Conservation (phyloP, 495 filamentous ascomycete genomes). For the Daldinia grandis region DNA sequence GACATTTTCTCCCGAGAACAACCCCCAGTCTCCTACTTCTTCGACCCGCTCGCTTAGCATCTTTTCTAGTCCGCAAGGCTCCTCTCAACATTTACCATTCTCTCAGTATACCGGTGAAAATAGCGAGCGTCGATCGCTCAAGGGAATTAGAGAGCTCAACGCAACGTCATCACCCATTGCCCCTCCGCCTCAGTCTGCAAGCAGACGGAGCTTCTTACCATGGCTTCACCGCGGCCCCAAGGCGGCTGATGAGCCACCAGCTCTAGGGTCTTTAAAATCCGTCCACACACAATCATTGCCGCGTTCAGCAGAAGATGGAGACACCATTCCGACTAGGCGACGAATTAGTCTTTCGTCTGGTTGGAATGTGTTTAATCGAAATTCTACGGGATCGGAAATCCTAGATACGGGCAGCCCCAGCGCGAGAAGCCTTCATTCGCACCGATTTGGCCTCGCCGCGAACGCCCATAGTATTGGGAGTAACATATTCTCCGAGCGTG, state of each 20-base stretch:
- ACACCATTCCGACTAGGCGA: slow-evolving; percentile 52
- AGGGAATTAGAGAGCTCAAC: slow-evolving; percentile 41
- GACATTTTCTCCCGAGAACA: slow-evolving; percentile 56
- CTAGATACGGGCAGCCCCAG: slow-evolving; percentile 45
- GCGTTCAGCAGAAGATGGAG: slow-evolving; percentile 58
- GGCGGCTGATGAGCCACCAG: slow-evolving; percentile 70
- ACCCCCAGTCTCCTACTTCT: slow-evolving; percentile 75
- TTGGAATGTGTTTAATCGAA: slow-evolving; percentile 67
- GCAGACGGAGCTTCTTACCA: slow-evolving; percentile 60
- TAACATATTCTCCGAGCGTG: slow-evolving; percentile 71
- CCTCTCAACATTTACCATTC: slow-evolving; percentile 64
- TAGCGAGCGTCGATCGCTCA: slow-evolving; percentile 52
- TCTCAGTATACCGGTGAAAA: slow-evolving; percentile 53
- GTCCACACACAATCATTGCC: slow-evolving; percentile 87
- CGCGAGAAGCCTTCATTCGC: slow-evolving; percentile 50
- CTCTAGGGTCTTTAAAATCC: slow-evolving; percentile 76
- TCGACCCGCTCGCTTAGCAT: slow-evolving; percentile 69
- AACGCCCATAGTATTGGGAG: slow-evolving; percentile 71
- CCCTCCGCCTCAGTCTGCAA: slow-evolving; percentile 39
- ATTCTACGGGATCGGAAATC: slow-evolving; percentile 54
- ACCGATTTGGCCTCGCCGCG: slow-evolving; percentile 70
- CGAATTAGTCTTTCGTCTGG: slow-evolving; percentile 60
- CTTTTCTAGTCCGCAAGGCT: slow-evolving; percentile 72
- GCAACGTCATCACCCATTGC: slow-evolving; percentile 41
- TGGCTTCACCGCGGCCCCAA: slow-evolving; percentile 76